Evolutionary conservation across 1,284 basidiomycete species (phyloP).

Genomic region (Ganoderma sinense): DNA sequence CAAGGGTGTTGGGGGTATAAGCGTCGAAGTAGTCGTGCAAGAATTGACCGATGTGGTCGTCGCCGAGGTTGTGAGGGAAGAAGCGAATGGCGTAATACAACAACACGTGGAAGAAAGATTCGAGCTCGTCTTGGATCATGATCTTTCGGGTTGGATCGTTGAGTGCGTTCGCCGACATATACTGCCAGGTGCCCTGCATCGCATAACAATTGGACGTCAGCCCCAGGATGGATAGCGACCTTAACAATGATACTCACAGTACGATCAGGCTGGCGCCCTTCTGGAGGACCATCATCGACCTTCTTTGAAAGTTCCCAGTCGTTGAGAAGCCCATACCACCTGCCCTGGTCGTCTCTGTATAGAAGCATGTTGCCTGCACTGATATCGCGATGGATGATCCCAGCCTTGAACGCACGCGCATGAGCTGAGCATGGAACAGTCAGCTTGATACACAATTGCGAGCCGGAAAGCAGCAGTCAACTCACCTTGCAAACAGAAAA

Average conservation of each 20-base stretch:
- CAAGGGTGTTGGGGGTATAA: not conserved
- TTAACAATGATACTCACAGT: slow-evolving; percentile 1
- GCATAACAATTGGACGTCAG: not conserved
- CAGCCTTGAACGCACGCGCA: not conserved
- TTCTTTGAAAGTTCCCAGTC: slow-evolving; percentile 18
- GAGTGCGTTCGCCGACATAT: not conserved
- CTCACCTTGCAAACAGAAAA: slow-evolving; percentile 9
- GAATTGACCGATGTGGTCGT: not conserved
- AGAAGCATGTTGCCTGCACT: slow-evolving; percentile 20
- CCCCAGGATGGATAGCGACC: not conserved
- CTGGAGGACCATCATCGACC: not conserved
- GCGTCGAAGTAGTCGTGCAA: slow-evolving; percentile 10
- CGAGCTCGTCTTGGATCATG: slow-evolving; percentile 4
- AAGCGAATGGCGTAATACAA: slow-evolving; percentile 11
- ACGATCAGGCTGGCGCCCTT: not conserved
- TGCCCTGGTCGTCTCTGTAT: not conserved
- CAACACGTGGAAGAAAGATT: slow-evolving; percentile 8
- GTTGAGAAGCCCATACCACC: slow-evolving; percentile 10
- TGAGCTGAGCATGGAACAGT: not conserved
- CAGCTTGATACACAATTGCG: not conserved
- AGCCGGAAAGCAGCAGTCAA: not conserved
- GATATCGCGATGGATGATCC: slow-evolving; percentile 19
- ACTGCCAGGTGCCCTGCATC: slow-evolving; percentile 10
- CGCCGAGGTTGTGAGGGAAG: slow-evolving; percentile 2
- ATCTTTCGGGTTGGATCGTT: not conserved